Evolutionary conservation across 2,329 filamentous ascomycete genomes (phyloP), one percentile per base, ranked within the genome.

Genomic region (Alternaria rosae): DNA sequence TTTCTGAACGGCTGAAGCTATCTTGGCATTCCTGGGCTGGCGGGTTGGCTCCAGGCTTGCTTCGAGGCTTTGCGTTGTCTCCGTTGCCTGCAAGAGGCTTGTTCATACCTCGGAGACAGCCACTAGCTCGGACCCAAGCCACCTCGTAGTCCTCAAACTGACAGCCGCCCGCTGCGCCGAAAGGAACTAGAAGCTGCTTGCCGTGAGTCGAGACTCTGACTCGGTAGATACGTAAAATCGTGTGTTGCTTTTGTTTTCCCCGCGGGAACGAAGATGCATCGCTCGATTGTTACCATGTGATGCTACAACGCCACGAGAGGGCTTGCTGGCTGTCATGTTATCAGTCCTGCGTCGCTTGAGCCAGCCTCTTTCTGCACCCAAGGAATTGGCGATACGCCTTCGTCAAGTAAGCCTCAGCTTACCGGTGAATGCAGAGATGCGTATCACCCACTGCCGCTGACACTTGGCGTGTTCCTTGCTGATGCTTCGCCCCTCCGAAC

Each of bases 1-100:
- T 43, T 32, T 68, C 54, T 59, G 58, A 54, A 62, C 61, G 64
- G 64, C 59, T 54, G 51, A 32, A 51, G 43, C 44, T 28, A 45
- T 44, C 73, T 78, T 78, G 76, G 75, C 75, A 60, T 56, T 44
- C 62, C 74, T 75, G 54, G 72, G 72, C 69, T 59, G 57, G 30
- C 64, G 65, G 56, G 63, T 65, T 69, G 64, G 71, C 67, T 61
- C 57, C 50, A 67, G 57, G 66, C 67, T 73, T 71, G 42, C 54
- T 57, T 58, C 54, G 28, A 48, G 48, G 48, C 28, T 51, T 51
- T 62, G 57, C 50, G 52, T 54, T 62, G 28, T 59, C 62, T 65
- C 59, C 51, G 57, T 68, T 47, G 58, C 55, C 61, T 67, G 67
- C 65, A 67, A 70, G 66, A 70, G 69, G 69, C 71, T 75, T 76